Conservation (phyloP, 805 yeast genomes). For the Saccharomycopsis fermentans region DNA sequence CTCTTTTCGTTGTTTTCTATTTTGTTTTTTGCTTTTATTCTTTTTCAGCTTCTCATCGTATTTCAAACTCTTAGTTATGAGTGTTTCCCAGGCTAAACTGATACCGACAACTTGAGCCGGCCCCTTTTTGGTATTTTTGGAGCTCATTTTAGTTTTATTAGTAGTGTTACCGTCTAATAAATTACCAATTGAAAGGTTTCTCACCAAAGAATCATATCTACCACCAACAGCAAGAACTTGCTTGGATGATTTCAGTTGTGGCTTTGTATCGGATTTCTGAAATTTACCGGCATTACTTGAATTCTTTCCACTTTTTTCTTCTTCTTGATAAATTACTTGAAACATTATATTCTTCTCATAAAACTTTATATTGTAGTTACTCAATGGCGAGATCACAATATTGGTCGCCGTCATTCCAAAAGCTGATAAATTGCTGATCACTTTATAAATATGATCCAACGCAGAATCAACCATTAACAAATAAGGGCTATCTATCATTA, state of each 20-base stretch:
- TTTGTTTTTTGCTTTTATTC: slow-evolving; percentile 15
- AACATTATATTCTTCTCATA: slow-evolving; percentile 82
- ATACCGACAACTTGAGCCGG: slow-evolving; percentile 67
- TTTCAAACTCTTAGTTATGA: slow-evolving; percentile 41
- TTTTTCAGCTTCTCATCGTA: slow-evolving; percentile 31
- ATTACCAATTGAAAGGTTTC: slow-evolving; percentile 41
- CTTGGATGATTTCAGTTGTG: slow-evolving; percentile 21
- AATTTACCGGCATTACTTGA: not conserved
- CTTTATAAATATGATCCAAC: slow-evolving; percentile 48
- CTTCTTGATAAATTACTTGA: slow-evolving; percentile 66
- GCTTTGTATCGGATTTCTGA: not conserved
- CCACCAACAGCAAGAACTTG: slow-evolving; percentile 82
- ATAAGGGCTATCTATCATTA: slow-evolving; percentile 67
- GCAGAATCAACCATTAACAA: slow-evolving; percentile 52
- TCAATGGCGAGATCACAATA: slow-evolving; percentile 66
- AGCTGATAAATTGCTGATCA: slow-evolving; percentile 41
- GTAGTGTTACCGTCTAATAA: slow-evolving; percentile 15
- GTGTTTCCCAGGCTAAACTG: slow-evolving; percentile 64
- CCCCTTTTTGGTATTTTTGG: not conserved
- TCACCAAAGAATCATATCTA: slow-evolving; percentile 69
- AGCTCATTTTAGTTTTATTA: slow-evolving; percentile 16
- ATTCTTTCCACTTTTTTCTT: slow-evolving; percentile 21
- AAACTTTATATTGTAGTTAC: slow-evolving; percentile 72
- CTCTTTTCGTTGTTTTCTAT: not conserved
- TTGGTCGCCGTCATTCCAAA: slow-evolving; percentile 46